Evolutionary conservation across 2,329 filamentous ascomycete genomes (phyloP), one percentile per base, ranked within the genome.

Genomic region (Cercospora canescens): DNA sequence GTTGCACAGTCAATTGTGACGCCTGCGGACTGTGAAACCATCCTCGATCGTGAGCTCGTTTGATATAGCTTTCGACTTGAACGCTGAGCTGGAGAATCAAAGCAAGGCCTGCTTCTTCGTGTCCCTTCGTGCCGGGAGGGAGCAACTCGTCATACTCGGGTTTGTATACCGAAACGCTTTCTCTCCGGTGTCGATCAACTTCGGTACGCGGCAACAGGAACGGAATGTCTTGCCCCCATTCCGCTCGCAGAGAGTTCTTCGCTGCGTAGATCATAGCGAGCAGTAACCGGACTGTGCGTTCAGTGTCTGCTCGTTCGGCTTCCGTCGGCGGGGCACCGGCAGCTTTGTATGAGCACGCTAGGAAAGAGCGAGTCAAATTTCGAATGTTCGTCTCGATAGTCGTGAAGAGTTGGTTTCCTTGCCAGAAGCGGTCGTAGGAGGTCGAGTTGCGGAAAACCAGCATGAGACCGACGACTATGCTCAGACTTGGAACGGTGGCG

Each of bases 391-490:
- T 88, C 56, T 83, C 83, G 32, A 89, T 81, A 0, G 82, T 83
- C 11, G 82, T 86, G 62, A 89, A 81, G 69, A 86, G 83, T 37
- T 74, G 68, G 45, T 76, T 78, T 7, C 77, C 77, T 56, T 76
- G 75, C 87, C 87, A 89, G 79, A 89, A 89, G 1, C 87, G 82
- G 70, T 88, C 87, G 77, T 89, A 89, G 61, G 82, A 85, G 3
- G 87, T 89, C 69, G 85, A 82, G 71, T 90, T 89, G 39, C 88
- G 84, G 78, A 90, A 89, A 30, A 90, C 88, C 35, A 90, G 85
- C 83, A 90, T 89, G 45, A 90, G 76, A 72, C 88, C 88, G 2
- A 90, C 87, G 59, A 90, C 88, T 63, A 90, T 90, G 35, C 85
- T 87, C 1, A 90, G 79, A 14, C 83, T 86, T 1, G 88, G 87